A percentile compares a stretch with the other conserved stretches of the same genome.
These are phyloP conservation scores for Sporisorium exsertum DNA, from an alignment of 1,284 basidiomycete genomes.

Conservation along the genomic window DNA sequence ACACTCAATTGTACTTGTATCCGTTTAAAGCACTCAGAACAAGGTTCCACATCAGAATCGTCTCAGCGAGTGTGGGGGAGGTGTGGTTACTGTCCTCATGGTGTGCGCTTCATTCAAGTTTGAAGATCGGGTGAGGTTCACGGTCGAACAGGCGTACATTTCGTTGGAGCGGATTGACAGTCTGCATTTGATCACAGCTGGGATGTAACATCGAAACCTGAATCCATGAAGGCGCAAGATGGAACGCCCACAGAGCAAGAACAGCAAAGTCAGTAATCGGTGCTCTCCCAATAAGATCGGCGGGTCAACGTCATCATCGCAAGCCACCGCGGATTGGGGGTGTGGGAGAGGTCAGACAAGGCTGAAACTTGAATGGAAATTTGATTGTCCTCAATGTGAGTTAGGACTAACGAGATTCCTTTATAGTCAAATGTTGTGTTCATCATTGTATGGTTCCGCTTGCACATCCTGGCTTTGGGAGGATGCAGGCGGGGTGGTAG, in stretches of 20 bases:
- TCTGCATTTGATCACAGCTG: no score
- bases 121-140: no score
- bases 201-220: no score
- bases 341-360: conserved; percentile 37
- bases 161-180: no score
- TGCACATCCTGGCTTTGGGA: no score
- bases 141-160: no score
- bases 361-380: conserved; percentile 57
- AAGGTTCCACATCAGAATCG: not conserved
- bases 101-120: no score
- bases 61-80: no score
- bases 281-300: not conserved
- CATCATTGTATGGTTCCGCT: no score
- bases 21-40: not conserved
- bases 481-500: no score
- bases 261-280: not conserved
- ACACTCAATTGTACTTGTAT: conserved; percentile 27
- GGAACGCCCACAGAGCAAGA: not conserved
- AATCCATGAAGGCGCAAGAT: not conserved
- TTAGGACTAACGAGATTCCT: conserved; percentile 59
- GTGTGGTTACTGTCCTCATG: no score
- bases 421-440: conserved; percentile 49
- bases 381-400: conserved; percentile 48
- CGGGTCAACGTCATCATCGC: not conserved
- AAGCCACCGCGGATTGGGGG: not conserved